Evolutionary conservation across 345 rosid genomes (phyloP).

Genomic region (Orychophragmus violaceus): DNA sequence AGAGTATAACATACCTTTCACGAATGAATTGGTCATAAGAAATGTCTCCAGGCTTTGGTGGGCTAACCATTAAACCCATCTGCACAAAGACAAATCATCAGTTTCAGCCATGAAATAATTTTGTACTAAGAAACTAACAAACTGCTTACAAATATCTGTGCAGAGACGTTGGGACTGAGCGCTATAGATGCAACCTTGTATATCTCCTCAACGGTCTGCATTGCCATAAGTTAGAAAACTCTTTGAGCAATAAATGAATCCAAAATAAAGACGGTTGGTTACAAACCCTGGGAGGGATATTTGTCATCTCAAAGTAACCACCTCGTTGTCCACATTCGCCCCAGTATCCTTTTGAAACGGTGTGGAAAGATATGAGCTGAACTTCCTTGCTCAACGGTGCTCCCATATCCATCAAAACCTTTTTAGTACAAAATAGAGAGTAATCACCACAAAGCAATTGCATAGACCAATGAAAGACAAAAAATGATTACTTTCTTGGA

Average conservation of each 20-base stretch:
- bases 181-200: conserved; percentile 91
- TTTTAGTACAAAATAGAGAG: neutral
- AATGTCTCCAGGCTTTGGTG: conserved; percentile 88
- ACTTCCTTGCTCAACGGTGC: conserved; percentile 71
- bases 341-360: conserved; percentile 99
- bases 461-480: neutral
- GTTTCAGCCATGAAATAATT: neutral
- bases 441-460: neutral
- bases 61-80: conserved; percentile 98
- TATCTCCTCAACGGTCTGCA: conserved; percentile 92
- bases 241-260: neutral
- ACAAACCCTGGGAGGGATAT: conserved; percentile 79
- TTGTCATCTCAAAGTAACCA: conserved; percentile 99
- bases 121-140: neutral
- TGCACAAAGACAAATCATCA: conserved; percentile 20
- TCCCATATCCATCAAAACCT: conserved; percentile 95
- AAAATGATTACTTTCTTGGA: conserved; percentile 44
- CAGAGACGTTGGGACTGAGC: conserved; percentile 95
- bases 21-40: conserved; percentile 70
- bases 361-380: conserved; percentile 94
- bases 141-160: conserved; percentile 84
- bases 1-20: conserved; percentile 57
- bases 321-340: conserved; percentile 99
- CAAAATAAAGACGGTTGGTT: neutral
- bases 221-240: conserved; percentile 1